Conservation (phyloP, 2,329 filamentous ascomycete genomes). For the Beauveria sp. region DNA sequence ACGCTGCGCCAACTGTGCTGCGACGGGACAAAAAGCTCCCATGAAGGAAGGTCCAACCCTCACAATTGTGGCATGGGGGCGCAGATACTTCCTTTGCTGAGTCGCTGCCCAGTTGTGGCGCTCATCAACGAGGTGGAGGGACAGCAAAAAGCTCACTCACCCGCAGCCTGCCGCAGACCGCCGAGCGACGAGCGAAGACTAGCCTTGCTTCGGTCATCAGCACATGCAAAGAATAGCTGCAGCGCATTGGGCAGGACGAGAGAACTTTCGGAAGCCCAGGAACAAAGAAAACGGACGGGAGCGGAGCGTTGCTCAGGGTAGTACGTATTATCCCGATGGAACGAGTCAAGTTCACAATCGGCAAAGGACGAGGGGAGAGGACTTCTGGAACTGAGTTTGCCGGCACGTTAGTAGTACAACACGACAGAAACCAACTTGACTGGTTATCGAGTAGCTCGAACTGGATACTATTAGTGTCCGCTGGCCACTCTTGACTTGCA, state of each 20-base stretch:
- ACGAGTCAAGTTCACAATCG: background rate
- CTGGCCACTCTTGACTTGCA: background rate
- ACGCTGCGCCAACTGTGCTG: background rate
- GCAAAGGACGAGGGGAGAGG: background rate
- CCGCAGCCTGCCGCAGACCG: background rate
- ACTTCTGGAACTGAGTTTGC: background rate
- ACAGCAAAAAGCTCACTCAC: background rate
- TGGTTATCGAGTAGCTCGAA: background rate
- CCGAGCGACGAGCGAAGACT: background rate
- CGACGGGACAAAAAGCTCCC: background rate
- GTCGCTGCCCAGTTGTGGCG: slow-evolving; percentile 2
- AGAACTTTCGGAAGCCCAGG: background rate
- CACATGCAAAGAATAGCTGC: background rate
- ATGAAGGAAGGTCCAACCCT: background rate
- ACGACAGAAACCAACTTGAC: background rate
- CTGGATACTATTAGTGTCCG: background rate
- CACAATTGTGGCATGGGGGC: slow-evolving; percentile 5
- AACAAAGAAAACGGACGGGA: background rate
- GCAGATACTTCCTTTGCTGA: background rate
- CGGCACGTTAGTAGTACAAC: background rate
- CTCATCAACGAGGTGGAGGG: background rate
- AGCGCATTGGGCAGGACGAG: background rate
- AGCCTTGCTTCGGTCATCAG: background rate
- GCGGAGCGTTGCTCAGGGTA: background rate
- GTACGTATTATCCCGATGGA: background rate